Evolutionary conservation across 2,329 filamentous ascomycete genomes (phyloP), one percentile per base, ranked within the genome.

Genomic region (Gnomoniopsis sp.): DNA sequence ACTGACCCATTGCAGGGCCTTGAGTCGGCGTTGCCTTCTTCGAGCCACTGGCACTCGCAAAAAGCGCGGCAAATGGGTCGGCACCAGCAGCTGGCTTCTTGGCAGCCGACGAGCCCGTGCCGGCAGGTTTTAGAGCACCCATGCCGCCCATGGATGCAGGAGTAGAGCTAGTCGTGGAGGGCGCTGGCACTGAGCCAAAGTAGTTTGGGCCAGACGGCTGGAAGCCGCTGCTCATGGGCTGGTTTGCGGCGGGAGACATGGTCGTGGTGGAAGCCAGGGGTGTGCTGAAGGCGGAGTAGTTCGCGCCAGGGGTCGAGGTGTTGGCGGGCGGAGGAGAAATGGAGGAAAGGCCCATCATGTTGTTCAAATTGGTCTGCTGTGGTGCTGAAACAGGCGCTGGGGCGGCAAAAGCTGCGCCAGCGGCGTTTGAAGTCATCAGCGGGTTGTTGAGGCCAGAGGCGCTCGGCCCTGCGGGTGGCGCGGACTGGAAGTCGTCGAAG

Each of bases 401-500:
- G 30, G 90, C 84, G 14, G 89, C 90, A 67, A 92, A 92, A 63
- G 90, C 89, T 12, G 88, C 78, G 11, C 80, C 83, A 1, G 78
- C 77, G 1, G 85, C 78, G 6, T 79, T 82, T 6, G 79, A 77
- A 17, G 81, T 80, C 17, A 78, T 65, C 66, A 83, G 58, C 68
- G 81, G 67, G 76, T 74, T 67, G 69, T 77, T 65, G 64, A 77
- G 64, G 10, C 53, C 57, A 63, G 71, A 64, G 66, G 79, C 71
- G 12, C 68, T 53, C 46, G 74, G 73, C 15, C 78, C 69, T 26
- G 85, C 77, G 3, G 88, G 84, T 2, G 89, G 78, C 15, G 93
- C 93, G 21, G 92, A 96, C 73, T 96, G 91, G 80, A 98, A 98
- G 70, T 99, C 95, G 70, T 98, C 95, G 69, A 98, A 98, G 63